Base-by-base conservation (phyloP, 2,329 filamentous ascomycete species). In the Microcyclosporella mali region DNA sequence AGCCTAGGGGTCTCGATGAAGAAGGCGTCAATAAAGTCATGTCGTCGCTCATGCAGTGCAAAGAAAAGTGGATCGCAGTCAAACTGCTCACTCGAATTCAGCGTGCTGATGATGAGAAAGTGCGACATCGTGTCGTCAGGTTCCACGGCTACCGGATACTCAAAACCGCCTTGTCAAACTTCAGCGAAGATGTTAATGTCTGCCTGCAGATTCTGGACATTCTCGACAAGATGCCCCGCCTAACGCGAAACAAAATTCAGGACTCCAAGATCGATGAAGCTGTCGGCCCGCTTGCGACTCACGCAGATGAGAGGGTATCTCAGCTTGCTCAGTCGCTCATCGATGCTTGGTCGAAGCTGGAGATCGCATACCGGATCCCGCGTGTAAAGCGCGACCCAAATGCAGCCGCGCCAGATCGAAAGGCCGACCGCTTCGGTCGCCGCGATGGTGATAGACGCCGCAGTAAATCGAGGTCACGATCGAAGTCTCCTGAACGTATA, bases 51-150 rank as follows among this genome's bases (percentile, higher is more conserved):
- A 89, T 95, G 81, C 90, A 95, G 65, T 95, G 88, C 74, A 94
- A 95, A 67, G 92, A 98, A 73, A 95, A 95, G 67, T 98, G 92
- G 92, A 95, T 98, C 65, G 88, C 87, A 2, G 88, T 95, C 67
- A 97, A 97, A 68, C 73, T 98, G 43, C 78, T 98, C 46, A 78
- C 82, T 54, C 89, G 92, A 40, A 88, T 98, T 49, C 87, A 95
- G 66, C 77, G 79, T 31, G 89, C 85, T 61, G 79, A 90, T 37
- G 88, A 95, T 55, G 88, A 95, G 59, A 81, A 81, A 50, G 87
- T 95, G 43, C 81, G 86, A 47, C 86, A 92, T 65, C 81, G 84
- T 40, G 88, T 97, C 30, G 85, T 95, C 60, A 86, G 87, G 58
- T 94, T 97, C 84, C 92, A 97, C 70, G 92, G 90, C 40, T 98